Percentiles rank a stretch among this genome's conserved stretches.
These are phyloP conservation scores for Paramecium octaurelia DNA, from an alignment of 73 alveolate species.

Conservation along the genomic window DNA sequence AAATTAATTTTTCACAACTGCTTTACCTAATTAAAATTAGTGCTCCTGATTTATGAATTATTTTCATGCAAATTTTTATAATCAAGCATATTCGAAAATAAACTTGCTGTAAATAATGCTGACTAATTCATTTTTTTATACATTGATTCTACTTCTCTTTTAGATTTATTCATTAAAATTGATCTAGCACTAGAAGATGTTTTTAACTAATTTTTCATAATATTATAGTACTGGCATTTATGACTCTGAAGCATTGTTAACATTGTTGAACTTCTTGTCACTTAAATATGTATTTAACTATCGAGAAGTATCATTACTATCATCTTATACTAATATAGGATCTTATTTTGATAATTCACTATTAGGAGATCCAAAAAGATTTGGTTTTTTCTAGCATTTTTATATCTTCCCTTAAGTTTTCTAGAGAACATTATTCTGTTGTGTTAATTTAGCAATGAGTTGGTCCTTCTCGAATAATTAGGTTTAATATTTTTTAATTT, in stretches of 20 bases:
- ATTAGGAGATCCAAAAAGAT: background rate
- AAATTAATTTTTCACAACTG: background rate
- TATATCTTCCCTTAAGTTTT: background rate
- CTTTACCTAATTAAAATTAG: background rate
- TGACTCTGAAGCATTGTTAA: background rate
- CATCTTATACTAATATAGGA: background rate
- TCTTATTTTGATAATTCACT: background rate
- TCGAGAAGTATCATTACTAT: background rate
- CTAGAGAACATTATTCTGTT: background rate
- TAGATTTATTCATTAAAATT: background rate
- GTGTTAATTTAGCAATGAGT: background rate
- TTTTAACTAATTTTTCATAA: background rate
- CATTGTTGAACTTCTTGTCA: background rate
- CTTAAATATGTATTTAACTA: background rate
- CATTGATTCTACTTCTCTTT: background rate
- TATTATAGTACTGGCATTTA: background rate
- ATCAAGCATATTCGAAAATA: background rate
- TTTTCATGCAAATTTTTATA: background rate
- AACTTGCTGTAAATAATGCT: background rate
- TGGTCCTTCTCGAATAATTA: background rate
- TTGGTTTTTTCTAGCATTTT: background rate
- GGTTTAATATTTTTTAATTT: background rate
- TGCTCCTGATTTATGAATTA: background rate
- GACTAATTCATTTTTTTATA: conserved; percentile 1
- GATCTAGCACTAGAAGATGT: conserved; percentile 7